Conservation (phyloP, 768 basidiomycete genomes). For the Lanmaoa rubissima region DNA sequence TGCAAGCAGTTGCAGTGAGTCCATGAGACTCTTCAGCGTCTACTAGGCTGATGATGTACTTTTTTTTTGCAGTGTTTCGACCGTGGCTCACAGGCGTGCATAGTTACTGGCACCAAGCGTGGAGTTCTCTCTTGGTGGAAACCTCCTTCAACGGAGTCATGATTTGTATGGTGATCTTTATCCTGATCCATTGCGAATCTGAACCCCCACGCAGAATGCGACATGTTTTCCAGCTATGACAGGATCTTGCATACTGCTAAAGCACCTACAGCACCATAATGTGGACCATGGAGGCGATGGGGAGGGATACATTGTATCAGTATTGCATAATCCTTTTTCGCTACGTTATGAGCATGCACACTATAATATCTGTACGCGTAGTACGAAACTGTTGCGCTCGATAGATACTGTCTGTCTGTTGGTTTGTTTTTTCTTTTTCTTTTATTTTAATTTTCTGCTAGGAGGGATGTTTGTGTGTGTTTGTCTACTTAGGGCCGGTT, state of each 20-base stretch:
- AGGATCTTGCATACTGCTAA: constrained; percentile 33
- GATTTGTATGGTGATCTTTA: constrained; percentile 24
- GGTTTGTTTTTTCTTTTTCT: not conserved
- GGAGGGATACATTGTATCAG: constrained; percentile 32
- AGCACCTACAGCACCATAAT: constrained; percentile 25
- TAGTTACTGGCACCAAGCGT: constrained; percentile 56
- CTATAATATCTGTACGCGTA: constrained; percentile 29
- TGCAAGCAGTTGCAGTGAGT: constrained; percentile 37
- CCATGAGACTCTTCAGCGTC: not conserved
- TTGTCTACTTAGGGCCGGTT: constrained; percentile 37
- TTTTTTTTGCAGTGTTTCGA: constrained; percentile 42
- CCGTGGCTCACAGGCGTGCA: constrained; percentile 36
- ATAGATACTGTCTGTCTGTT: not conserved
- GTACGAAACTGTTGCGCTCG: not conserved
- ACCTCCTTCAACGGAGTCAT: constrained; percentile 28
- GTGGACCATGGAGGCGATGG: constrained; percentile 18
- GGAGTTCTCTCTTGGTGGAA: constrained; percentile 61
- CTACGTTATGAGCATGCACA: constrained; percentile 25
- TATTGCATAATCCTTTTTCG: constrained; percentile 21
- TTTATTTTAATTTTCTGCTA: not conserved
- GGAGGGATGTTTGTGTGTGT: constrained; percentile 26
- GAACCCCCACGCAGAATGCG: constrained; percentile 4
- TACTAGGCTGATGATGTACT: constrained; percentile 26
- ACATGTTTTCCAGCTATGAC: constrained; percentile 18
- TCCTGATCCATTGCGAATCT: constrained; percentile 6